Percentiles rank a stretch among this genome's conserved stretches.
These are phyloP conservation scores for Elaeis oleifera DNA, from an alignment of 202 grass and related monocot species.

Conservation along the genomic window DNA sequence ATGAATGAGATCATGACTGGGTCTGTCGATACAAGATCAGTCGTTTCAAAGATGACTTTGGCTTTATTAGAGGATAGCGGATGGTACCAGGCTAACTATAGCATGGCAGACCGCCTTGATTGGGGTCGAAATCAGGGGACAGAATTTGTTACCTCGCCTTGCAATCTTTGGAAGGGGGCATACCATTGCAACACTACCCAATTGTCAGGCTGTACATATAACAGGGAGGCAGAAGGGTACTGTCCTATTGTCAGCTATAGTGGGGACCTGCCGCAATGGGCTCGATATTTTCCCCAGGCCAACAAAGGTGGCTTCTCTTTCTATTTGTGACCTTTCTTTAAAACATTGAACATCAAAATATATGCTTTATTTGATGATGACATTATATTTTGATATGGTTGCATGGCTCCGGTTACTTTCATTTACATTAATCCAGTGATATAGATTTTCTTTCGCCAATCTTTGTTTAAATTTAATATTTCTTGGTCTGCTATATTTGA, in stretches of 20 bases:
- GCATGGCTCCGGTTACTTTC: too few relatives aligned
- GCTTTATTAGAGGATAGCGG: slow-evolving; percentile 97
- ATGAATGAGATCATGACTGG: slow-evolving; percentile 99
- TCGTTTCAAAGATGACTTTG: slow-evolving; percentile 98
- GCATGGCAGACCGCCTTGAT: slow-evolving; percentile 86
- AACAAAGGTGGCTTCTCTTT: slow-evolving; percentile 63
- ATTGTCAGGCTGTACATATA: slow-evolving; percentile 94
- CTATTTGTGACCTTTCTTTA: neutral
- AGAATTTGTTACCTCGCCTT: slow-evolving; percentile 77
- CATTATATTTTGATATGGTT: too few relatives aligned
- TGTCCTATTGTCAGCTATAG: slow-evolving; percentile 98
- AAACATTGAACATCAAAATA: too few relatives aligned
- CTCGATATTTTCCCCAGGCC: slow-evolving; percentile 82
- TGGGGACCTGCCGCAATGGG: slow-evolving; percentile 94
- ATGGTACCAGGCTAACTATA: slow-evolving; percentile 99
- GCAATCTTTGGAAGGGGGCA: slow-evolving; percentile 86
- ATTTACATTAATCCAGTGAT: too few relatives aligned
- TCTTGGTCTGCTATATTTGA: too few relatives aligned
- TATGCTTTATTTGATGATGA: too few relatives aligned
- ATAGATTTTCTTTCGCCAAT: too few relatives aligned
- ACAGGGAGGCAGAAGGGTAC: slow-evolving; percentile 98
- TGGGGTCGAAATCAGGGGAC: slow-evolving; percentile 96
- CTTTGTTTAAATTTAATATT: too few relatives aligned
- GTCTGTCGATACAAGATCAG: slow-evolving; percentile 91
- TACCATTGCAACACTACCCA: slow-evolving; percentile 97